These are phyloP conservation scores for Penicillium roqueforti DNA, from an alignment of 495 filamentous ascomycete species.

Conservation along the genomic window DNA sequence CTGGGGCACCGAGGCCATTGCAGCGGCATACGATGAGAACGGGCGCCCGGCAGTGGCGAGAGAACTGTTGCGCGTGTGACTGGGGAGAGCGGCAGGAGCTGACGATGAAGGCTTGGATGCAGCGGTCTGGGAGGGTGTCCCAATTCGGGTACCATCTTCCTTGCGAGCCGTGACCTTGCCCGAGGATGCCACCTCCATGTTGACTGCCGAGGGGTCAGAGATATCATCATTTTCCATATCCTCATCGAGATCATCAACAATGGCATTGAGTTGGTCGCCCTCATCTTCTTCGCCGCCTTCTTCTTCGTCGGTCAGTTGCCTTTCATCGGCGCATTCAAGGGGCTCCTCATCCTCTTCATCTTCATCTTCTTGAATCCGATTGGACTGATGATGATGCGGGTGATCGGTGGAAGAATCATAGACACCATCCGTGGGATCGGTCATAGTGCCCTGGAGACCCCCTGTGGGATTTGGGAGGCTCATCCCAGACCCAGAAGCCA, in stretches of 20 bases:
- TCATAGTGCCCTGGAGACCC: slow-evolving; percentile 24
- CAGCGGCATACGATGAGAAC: slow-evolving; percentile 73
- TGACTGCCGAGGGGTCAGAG: slow-evolving; percentile 82
- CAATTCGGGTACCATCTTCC: slow-evolving; percentile 87
- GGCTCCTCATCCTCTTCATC: slow-evolving; percentile 53
- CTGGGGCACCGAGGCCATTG: slow-evolving; percentile 65
- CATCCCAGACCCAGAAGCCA: slow-evolving; percentile 24
- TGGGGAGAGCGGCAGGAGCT: slow-evolving; percentile 29
- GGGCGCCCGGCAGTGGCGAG: slow-evolving; percentile 45
- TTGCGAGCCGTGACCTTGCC: slow-evolving; percentile 95
- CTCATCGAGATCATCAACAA: slow-evolving; percentile 87
- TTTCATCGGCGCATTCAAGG: slow-evolving; percentile 93
- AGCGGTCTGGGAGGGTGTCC: slow-evolving; percentile 71
- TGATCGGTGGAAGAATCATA: slow-evolving; percentile 34
- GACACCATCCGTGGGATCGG: slow-evolving; percentile 26
- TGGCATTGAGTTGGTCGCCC: slow-evolving; percentile 69
- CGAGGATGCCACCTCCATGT: slow-evolving; percentile 83
- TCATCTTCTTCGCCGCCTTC: slow-evolving; percentile 66
- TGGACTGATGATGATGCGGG: slow-evolving; percentile 51
- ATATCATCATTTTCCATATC: slow-evolving; percentile 71
- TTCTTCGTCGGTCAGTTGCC: slow-evolving; percentile 74
- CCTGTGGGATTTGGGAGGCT: slow-evolving; percentile 25
- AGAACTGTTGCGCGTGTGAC: slow-evolving; percentile 34
- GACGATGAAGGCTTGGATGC: slow-evolving; percentile 47
- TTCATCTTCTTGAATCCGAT: slow-evolving; percentile 48